Percentiles rank a stretch among this genome's conserved stretches.
Conservation (phyloP, 495 filamentous ascomycete genomes). For the Aspergillus kassunensis region DNA sequence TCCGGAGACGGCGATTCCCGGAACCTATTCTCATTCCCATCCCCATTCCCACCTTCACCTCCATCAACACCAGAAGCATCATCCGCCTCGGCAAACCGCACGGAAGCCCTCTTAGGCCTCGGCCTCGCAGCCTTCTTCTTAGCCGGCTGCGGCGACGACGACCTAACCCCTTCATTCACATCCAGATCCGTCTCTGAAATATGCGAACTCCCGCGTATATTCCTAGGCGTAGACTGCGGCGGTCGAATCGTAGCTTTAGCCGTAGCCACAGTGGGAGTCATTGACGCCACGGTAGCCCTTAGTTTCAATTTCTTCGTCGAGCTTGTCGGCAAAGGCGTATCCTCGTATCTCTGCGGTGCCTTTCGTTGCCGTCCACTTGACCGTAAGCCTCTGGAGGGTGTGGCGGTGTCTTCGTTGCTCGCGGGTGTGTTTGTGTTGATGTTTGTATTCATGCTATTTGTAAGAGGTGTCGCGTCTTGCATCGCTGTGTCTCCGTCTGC, state of each 20-base stretch:
- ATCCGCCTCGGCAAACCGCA: conserved; percentile 18
- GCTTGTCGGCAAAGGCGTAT: conserved; percentile 21
- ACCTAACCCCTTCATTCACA: conserved; percentile 8
- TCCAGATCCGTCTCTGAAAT: conserved; percentile 12
- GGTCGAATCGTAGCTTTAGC: background rate
- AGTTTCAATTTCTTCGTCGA: conserved; percentile 19
- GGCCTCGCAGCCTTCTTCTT: conserved; percentile 21
- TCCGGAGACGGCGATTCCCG: conserved; percentile 26
- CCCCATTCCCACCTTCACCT: no score
- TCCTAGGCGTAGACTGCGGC: conserved; percentile 18
- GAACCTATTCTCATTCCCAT: conserved; percentile 10
- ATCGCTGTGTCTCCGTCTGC: conserved; percentile 37
- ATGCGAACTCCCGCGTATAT: conserved; percentile 19
- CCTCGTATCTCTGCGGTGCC: conserved; percentile 35
- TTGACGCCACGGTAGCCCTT: no score
- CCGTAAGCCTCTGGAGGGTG: conserved; percentile 29
- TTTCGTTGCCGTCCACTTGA: conserved; percentile 42
- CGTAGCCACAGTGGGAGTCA: no score
- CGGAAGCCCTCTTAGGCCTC: conserved; percentile 26
- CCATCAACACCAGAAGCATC: conserved; percentile 9
- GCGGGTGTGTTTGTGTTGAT: no score
- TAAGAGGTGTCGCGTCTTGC: conserved; percentile 15
- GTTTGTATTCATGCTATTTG: background rate
- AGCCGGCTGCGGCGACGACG: conserved; percentile 20
- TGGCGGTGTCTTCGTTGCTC: conserved; percentile 15